phyloP scores from a whole-genome alignment of 257 asterid species.

The Solanum virginianum region DNA sequence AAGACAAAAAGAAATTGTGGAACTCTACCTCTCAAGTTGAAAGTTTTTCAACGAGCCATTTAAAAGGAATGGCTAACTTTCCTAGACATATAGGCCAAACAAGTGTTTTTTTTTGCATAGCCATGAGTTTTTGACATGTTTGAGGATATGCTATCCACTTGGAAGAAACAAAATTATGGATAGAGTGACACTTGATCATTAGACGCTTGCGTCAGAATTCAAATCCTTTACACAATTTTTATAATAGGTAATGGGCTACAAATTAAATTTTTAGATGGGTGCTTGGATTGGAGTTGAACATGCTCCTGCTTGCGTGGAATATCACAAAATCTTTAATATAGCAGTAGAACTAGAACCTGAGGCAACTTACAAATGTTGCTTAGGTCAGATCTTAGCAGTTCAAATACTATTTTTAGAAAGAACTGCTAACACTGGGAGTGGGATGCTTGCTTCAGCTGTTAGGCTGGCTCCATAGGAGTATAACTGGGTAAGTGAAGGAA shows the following conservation, averaged over 20 bases:
- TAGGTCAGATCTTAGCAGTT: background rate
- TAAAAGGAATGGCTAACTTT: background rate
- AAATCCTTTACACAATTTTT: background rate
- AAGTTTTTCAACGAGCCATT: background rate
- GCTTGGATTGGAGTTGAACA: background rate
- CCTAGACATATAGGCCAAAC: background rate
- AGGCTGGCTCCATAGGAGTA: background rate
- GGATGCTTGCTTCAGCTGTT: background rate
- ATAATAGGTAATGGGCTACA: background rate
- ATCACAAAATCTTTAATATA: background rate
- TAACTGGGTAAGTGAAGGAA: background rate
- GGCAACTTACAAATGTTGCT: background rate
- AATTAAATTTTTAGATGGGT: too few relatives aligned
- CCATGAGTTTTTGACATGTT: background rate
- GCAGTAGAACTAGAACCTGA: background rate
- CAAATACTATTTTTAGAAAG: background rate
- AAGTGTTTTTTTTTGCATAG: background rate
- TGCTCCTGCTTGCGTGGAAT: background rate
- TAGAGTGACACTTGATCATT: background rate
- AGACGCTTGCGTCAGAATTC: too few relatives aligned
- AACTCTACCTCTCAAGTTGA: background rate
- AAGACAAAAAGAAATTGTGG: background rate
- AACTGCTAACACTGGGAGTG: background rate
- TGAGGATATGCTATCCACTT: background rate
- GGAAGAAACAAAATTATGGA: background rate